Percentiles rank a stretch among this genome's conserved stretches.
phyloP scores from a whole-genome alignment of 1,284 basidiomycete genomes.

The Ganoderma boninense region DNA sequence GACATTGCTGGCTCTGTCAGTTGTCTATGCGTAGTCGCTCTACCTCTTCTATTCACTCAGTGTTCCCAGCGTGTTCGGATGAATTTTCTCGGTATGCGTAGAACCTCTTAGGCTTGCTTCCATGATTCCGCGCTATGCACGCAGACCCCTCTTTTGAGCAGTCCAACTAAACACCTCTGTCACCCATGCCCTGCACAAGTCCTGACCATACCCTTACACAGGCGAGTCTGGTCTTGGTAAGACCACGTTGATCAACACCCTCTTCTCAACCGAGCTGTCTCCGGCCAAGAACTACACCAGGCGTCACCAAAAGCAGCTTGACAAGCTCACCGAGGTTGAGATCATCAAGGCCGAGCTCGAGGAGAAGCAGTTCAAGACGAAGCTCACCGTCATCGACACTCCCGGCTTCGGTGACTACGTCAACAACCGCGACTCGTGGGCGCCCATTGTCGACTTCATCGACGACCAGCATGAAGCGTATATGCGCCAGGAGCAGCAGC shows the following conservation, averaged over 20 bases:
- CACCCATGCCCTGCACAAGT: background rate
- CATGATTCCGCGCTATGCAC: background rate
- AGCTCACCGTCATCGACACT: slow-evolving; percentile 98
- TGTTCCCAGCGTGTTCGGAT: background rate
- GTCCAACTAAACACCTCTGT: background rate
- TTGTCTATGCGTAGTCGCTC: background rate
- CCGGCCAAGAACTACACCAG: slow-evolving; percentile 90
- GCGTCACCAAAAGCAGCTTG: slow-evolving; percentile 96
- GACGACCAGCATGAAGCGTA: slow-evolving; percentile 99
- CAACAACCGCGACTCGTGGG: slow-evolving; percentile 99
- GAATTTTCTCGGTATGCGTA: background rate
- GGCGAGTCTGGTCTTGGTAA: slow-evolving; percentile 96
- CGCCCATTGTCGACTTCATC: slow-evolving; percentile 98
- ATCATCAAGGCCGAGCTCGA: slow-evolving; percentile 98
- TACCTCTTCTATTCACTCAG: background rate
- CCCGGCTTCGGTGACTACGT: slow-evolving; percentile 99
- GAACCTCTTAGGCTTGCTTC: background rate
- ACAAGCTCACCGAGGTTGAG: slow-evolving; percentile 98
- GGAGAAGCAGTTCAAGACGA: slow-evolving; percentile 99
- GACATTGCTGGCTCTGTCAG: background rate
- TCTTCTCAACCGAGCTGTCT: slow-evolving; percentile 98
- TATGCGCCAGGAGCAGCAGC: slow-evolving; percentile 99
- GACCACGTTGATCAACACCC: slow-evolving; percentile 97
- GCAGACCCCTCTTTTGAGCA: background rate
- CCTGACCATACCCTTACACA: slow-evolving; percentile 42